Conservation (phyloP, 495 filamentous ascomycete genomes). For the Penicillium turbatum region DNA sequence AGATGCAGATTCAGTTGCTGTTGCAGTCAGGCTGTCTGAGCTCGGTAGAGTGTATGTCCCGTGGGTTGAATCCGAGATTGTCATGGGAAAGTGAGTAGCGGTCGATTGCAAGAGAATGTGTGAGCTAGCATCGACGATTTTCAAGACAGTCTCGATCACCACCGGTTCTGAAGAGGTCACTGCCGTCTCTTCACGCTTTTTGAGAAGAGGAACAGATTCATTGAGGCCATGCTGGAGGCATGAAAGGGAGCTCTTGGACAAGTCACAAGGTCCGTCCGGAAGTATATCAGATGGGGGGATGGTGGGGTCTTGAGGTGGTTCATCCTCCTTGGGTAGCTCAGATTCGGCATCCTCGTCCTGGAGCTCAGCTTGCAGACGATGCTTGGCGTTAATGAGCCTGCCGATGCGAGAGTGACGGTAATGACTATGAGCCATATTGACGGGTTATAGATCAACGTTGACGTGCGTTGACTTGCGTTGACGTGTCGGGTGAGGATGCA, state of each 20-base stretch:
- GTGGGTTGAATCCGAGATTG: constrained; percentile 14
- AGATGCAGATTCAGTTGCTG: not conserved
- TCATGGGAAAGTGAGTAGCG: constrained; percentile 15
- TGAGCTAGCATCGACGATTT: constrained; percentile 21
- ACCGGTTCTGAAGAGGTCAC: constrained; percentile 2
- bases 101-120: constrained; percentile 17
- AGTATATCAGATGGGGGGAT: constrained; percentile 3
- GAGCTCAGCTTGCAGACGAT: constrained; percentile 11
- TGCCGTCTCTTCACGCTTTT: constrained; percentile 16
- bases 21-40: not conserved
- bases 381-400: constrained; percentile 16
- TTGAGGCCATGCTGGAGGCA: constrained; percentile 6
- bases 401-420: constrained; percentile 20
- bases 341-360: not conserved
- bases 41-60: constrained; percentile 12
- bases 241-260: constrained; percentile 4
- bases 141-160: constrained; percentile 15
- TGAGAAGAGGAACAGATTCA: not conserved
- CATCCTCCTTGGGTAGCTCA: not conserved
- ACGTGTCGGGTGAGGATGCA: too few relatives aligned
- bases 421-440: constrained; percentile 25
- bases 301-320: not conserved
- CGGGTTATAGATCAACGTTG: not conserved
- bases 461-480: too few relatives aligned
- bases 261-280: constrained; percentile 9